phyloP scores from a whole-genome alignment of 2,329 filamentous ascomycete species.

The Fusarium hainanense region DNA sequence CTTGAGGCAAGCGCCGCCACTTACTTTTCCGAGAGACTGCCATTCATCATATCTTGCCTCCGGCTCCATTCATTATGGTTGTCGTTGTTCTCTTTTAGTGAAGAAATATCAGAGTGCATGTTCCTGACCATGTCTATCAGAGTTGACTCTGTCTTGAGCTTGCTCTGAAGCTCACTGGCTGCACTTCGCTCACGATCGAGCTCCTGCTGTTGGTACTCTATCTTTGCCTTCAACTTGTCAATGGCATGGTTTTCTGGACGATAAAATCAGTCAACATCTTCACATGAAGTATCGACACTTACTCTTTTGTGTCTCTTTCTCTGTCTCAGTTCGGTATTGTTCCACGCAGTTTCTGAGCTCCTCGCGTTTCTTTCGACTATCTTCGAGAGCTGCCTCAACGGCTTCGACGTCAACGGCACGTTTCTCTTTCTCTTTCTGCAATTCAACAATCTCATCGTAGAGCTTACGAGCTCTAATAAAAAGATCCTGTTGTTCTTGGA shows the following conservation, averaged over 20 bases:
- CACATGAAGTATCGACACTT: background rate
- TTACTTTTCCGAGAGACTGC: constrained; percentile 37
- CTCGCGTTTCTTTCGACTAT: constrained; percentile 49
- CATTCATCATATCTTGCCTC: constrained; percentile 2
- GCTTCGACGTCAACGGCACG: constrained; percentile 37
- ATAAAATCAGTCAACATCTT: background rate
- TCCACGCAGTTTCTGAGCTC: constrained; percentile 49
- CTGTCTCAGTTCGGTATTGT: constrained; percentile 39
- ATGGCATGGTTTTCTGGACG: constrained; percentile 44
- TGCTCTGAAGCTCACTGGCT: constrained; percentile 12
- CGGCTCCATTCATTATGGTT: constrained; percentile 4
- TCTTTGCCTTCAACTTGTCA: constrained; percentile 34
- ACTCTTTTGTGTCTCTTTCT: constrained; percentile 44
- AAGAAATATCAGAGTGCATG: constrained; percentile 37
- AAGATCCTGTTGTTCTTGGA: constrained; percentile 59
- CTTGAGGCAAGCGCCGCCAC: background rate
- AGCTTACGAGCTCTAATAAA: constrained; percentile 50
- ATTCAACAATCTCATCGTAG: constrained; percentile 49
- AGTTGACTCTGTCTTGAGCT: constrained; percentile 24
- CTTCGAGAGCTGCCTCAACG: constrained; percentile 46
- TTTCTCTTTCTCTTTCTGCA: constrained; percentile 49
- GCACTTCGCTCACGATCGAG: constrained; percentile 17
- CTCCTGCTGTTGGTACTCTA: constrained; percentile 37
- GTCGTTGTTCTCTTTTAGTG: constrained; percentile 24
- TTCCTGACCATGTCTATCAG: constrained; percentile 18